Base-by-base conservation (phyloP, 352 stramenopile genomes). In the Pythium phragmiticola region DNA sequence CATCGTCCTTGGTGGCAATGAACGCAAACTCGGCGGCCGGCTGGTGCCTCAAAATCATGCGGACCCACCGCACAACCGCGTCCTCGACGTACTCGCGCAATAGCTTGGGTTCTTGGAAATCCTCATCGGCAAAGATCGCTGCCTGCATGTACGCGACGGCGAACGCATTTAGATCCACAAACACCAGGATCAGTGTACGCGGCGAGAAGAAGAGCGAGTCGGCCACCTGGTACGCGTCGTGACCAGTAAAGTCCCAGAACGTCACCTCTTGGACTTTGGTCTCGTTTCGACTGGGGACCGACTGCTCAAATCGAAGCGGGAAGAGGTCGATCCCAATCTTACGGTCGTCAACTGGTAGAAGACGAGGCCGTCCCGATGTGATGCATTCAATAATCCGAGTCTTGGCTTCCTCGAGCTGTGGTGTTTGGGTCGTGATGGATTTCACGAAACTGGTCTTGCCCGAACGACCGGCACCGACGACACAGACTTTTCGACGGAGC, bases 361-460 rank as follows among this genome's bases (percentile, higher is more conserved):
- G 71, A 9, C 61, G 45, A 39, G 43, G 67, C 2, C 39, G 21
- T 8, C 11, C 34, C 11, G 21, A 71, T 66, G 12, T 68, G 43
- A 23, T 75, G 59, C 2, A 75, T 61, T 9, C 68, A 42, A 72
- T 65, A 1, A 64, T 72, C 1, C 59, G 63, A n/a, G 33, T n/a
- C 19, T 72, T 59, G 17, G 54, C 37, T 3, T 43, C 21, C 43
- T 71, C 65, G 2, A 73, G 47, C 4, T 16, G 41, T 4, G 61
- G 17, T 21, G 33, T 17, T 5, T 49, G 37, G 14, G 30, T 39
- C 19, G 26, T 71, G 19, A 76, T 59, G 46, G 47, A 67, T 36
- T 76, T 76, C 49, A 73, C 65, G 28, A 76, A 59, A 42, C 69
- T 76, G 0, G 69, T 76, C 41, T 73, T 76, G 12, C 69, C 65